Percentiles rank a stretch among this genome's conserved stretches.
phyloP scores from a whole-genome alignment of 208 protist species.

The Crithidia bombi region DNA sequence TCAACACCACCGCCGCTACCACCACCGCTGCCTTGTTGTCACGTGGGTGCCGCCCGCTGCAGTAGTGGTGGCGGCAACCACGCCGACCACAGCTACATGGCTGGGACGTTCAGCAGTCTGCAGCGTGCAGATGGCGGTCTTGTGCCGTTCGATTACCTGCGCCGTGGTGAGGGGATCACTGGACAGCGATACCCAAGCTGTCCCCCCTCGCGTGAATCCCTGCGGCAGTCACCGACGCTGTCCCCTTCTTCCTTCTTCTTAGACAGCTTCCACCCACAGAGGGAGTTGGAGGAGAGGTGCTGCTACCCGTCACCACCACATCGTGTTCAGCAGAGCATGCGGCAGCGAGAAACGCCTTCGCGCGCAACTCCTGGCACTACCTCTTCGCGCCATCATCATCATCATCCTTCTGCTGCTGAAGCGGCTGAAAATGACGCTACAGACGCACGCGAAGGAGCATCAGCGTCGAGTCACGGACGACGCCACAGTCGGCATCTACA shows the following conservation, averaged over 20 bases:
- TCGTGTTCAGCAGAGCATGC: background rate
- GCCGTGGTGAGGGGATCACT: conserved; percentile 6
- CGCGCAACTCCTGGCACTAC: too few species aligned
- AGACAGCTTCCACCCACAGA: background rate
- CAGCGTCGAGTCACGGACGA: too few species aligned
- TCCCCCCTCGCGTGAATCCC: background rate
- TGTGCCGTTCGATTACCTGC: conserved; percentile 13
- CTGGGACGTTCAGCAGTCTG: conserved; percentile 34
- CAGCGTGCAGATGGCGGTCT: conserved; percentile 11
- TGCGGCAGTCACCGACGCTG: conserved; percentile 1
- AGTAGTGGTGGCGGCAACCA: background rate
- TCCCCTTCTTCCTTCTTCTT: background rate
- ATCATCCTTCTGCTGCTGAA: too few species aligned
- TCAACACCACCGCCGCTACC: conserved; percentile 1
- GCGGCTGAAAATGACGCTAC: too few species aligned
- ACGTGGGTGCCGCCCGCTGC: background rate
- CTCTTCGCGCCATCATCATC: too few species aligned
- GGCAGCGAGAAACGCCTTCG: background rate
- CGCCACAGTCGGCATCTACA: too few species aligned
- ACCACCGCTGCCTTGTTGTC: background rate
- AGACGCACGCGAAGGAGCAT: too few species aligned
- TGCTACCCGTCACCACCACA: conserved; percentile 11
- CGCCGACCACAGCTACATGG: conserved; percentile 11
- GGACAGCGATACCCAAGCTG: conserved; percentile 9
- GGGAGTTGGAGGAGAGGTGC: background rate